Conservation (phyloP, 2,329 filamentous ascomycete genomes). For the Trichoderma gracile region DNA sequence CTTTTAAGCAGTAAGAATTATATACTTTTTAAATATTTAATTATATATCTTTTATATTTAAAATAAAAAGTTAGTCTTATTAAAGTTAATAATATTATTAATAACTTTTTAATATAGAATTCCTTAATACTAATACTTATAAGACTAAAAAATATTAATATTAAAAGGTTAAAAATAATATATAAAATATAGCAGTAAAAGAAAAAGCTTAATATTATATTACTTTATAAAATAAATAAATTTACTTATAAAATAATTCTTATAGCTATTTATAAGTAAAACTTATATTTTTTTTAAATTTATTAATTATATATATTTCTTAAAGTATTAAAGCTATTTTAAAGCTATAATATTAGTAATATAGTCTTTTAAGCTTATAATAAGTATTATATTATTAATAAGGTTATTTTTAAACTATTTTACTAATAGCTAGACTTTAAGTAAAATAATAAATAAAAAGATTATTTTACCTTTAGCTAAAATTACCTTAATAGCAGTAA, state of each 20-base stretch:
- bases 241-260: constrained; percentile 5
- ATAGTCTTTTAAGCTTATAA: constrained; percentile 7
- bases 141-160: constrained; percentile 13
- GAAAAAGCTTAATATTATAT: constrained; percentile 20
- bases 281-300: background rate
- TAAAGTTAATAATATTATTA: background rate
- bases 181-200: background rate
- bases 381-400: background rate
- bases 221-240: background rate
- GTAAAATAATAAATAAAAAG: background rate
- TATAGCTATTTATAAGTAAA: constrained; percentile 1
- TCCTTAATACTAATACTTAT: constrained; percentile 4
- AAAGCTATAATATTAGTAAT: constrained; percentile 11
- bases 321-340: constrained; percentile 17
- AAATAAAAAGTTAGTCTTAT: background rate
- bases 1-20: background rate
- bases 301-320: background rate
- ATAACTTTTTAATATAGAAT: background rate
- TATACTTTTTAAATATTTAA: no score
- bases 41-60: no score
- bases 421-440: constrained; percentile 1
- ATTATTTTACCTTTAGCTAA: background rate
- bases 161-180: constrained; percentile 7
- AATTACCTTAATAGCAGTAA: background rate
- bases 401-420: constrained; percentile 8